Percentiles rank a stretch among this genome's conserved stretches.
Conservation (phyloP, 345 rosid genomes). For the Eucalyptus fibrosa region DNA sequence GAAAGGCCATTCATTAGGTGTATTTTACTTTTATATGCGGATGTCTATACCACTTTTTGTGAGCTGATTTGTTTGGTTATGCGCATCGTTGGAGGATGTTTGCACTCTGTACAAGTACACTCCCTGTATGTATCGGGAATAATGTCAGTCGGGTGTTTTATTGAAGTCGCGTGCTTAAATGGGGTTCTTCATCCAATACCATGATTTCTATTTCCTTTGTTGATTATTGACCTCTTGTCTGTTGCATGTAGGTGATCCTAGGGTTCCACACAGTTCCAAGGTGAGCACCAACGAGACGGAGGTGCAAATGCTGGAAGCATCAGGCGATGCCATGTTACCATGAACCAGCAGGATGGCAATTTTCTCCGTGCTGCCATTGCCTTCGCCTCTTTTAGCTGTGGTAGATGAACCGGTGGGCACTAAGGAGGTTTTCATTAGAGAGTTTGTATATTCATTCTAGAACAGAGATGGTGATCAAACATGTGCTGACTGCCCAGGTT, state of each 20-base stretch:
- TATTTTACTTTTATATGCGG: not conserved
- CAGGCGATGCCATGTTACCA: constrained; percentile 72
- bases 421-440: not conserved
- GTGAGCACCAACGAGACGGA: constrained; percentile 37
- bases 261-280: constrained; percentile 16
- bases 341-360: constrained; percentile 1
- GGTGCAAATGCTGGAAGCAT: constrained; percentile 39
- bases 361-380: not conserved
- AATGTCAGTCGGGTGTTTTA: not conserved
- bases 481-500: constrained; percentile 90
- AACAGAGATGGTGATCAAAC: constrained; percentile 15
- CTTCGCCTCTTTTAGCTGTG: not conserved
- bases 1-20: not conserved
- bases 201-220: not conserved
- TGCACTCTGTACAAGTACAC: not conserved
- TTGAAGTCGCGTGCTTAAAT: not conserved
- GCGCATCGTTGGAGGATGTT: not conserved
- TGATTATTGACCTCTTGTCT: not conserved
- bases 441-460: constrained; percentile 31
- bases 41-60: not conserved
- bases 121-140: not conserved
- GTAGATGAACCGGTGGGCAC: not conserved
- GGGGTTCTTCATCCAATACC: not conserved
- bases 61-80: not conserved
- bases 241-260: constrained; percentile 35